Base-by-base conservation (phyloP, 2,329 filamentous ascomycete species). In the Escovopsis sp. region DNA sequence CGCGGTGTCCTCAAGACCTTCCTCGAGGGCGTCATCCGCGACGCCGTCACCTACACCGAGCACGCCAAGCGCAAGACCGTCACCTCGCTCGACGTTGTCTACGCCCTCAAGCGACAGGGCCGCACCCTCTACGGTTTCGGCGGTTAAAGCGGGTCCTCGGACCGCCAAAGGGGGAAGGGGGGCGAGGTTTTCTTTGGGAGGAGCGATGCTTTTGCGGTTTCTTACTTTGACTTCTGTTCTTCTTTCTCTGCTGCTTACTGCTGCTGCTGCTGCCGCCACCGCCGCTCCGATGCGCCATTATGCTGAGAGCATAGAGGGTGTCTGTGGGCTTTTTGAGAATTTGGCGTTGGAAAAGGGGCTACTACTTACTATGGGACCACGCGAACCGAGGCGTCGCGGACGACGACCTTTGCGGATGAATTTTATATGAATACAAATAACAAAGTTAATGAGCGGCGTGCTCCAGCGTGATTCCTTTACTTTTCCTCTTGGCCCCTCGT, bases 61-160 rank as follows among this genome's bases (percentile, higher is more conserved):
- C 80, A 84, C 69, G 80, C 80, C 67, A 85, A 84, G 77, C 77
- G 80, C 66, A 84, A 84, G 78, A 84, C 80, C 12, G 80, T 85
- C 63, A 84, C 76, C 32, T 80, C 76, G 9, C 72, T 80, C 39
- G 76, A 80, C 53, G 76, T 80, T 23, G 76, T 80, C 62, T 80
- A 80, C 53, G 75, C 75, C 38, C 69, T 80, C 53, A 80, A 80
- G 72, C 69, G 76, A 63, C 76, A 80, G 67, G 76, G 76, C 60
- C 73, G 82, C 59, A 84, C 83, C 61, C 81, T 88, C 52, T 89
- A 88, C 74, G 83, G 84, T 72, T 88, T 88, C 75, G 84, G 84
- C 75, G 84, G 83, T 75, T 89, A 84, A 78, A 15, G 15, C 15
- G 15, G 15, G 15, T 15, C 2, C 15, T 15, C 15, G 15, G 15